Conservation (phyloP, 2,329 filamentous ascomycete species). For the Onygena corvina region DNA sequence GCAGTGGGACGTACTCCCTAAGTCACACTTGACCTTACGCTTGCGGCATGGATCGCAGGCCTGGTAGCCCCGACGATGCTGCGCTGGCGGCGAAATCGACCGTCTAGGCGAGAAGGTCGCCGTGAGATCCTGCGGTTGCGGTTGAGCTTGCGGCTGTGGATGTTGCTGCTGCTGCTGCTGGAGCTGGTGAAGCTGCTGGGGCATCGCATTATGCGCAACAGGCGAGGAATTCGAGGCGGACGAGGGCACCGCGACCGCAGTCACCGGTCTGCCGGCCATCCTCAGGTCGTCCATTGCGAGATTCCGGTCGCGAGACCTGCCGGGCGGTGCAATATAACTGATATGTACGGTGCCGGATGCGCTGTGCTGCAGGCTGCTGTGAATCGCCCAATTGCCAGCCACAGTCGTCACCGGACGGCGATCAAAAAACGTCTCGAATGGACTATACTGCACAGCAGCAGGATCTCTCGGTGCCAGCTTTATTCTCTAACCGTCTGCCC, state of each 20-base stretch:
- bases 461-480: neutral
- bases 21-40: slow-evolving; percentile 39
- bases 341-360: neutral
- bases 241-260: slow-evolving; percentile 7
- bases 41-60: slow-evolving; percentile 40
- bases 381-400: slow-evolving; percentile 1
- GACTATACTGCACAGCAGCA: neutral
- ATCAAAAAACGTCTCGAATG: slow-evolving; percentile 1
- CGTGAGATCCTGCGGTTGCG: slow-evolving; percentile 16
- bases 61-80: slow-evolving; percentile 39
- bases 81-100: slow-evolving; percentile 26
- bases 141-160: slow-evolving; percentile 2
- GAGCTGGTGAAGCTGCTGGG: neutral
- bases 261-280: slow-evolving; percentile 9
- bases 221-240: slow-evolving; percentile 1
- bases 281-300: slow-evolving; percentile 10
- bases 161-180: slow-evolving; percentile 6
- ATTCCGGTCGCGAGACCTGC: neutral
- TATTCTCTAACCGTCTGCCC: neutral
- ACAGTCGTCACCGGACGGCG: slow-evolving; percentile 4
- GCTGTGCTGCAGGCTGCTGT: neutral
- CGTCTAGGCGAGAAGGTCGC: slow-evolving; percentile 22
- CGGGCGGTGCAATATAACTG: no score
- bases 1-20: slow-evolving; percentile 31
- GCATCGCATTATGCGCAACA: neutral